Evolutionary conservation across 2,329 filamentous ascomycete genomes (phyloP).

Genomic region (Diaporthe sp.): DNA sequence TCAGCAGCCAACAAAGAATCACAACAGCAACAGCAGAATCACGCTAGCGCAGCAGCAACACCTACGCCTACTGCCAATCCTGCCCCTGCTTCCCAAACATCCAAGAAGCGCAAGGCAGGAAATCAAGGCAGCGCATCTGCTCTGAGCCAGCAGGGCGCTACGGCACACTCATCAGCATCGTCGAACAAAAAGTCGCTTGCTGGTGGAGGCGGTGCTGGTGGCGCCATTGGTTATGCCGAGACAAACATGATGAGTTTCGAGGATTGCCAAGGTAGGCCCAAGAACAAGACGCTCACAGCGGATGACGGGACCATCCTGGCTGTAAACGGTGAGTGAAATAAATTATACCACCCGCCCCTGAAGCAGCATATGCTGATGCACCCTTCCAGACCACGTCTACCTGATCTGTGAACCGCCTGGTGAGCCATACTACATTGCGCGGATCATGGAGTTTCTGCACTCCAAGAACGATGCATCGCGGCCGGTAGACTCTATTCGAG

Average conservation of each 20-base stretch:
- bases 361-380: slow-evolving; percentile 23
- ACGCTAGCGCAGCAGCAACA: slow-evolving; percentile 43
- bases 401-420: slow-evolving; percentile 97
- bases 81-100: slow-evolving; percentile 65
- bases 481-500: slow-evolving; percentile 88
- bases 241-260: slow-evolving; percentile 94
- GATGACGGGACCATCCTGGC: slow-evolving; percentile 90
- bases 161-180: slow-evolving; percentile 41
- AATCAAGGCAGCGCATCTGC: slow-evolving; percentile 48
- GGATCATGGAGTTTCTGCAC: slow-evolving; percentile 98
- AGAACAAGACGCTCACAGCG: slow-evolving; percentile 83
- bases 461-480: slow-evolving; percentile 78
- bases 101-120: slow-evolving; percentile 90
- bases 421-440: slow-evolving; percentile 96
- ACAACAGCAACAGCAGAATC: slow-evolving; percentile 44
- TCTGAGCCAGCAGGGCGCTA: slow-evolving; percentile 40
- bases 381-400: slow-evolving; percentile 79
- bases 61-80: slow-evolving; percentile 41
- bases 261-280: slow-evolving; percentile 74
- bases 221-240: slow-evolving; percentile 62
- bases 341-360: slow-evolving; percentile 13
- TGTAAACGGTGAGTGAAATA: slow-evolving; percentile 79
- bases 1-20: slow-evolving; percentile 22
- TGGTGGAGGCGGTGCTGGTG: slow-evolving; percentile 40
- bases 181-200: slow-evolving; percentile 44